These are phyloP conservation scores for Neckera pumila DNA, from an alignment of 225 moss, liverwort and hornwort species.

Conservation along the genomic window DNA sequence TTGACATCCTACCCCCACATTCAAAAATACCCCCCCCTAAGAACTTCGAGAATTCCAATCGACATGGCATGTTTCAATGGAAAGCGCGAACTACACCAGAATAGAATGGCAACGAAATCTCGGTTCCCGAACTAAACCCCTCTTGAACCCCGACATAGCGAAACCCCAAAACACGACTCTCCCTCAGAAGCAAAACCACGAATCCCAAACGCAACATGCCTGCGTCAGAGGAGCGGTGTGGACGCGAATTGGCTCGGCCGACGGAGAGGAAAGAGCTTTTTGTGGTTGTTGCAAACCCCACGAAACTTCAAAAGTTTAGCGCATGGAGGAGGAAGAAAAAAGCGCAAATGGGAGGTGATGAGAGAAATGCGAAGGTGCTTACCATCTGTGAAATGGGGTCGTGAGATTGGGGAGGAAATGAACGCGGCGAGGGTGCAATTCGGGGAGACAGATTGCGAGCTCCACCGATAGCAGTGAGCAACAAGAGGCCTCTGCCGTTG, in stretches of 20 bases:
- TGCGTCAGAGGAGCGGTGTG: no score
- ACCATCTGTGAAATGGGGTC: constrained; percentile 8
- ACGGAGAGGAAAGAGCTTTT: not conserved
- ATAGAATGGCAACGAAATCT: not conserved
- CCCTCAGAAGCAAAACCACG: not conserved
- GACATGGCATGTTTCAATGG: not conserved
- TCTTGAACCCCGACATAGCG: constrained; percentile 10
- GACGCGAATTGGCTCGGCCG: not conserved
- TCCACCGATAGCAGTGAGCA: not conserved
- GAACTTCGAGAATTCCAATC: not conserved
- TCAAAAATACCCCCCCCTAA: not conserved
- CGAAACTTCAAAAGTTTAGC: not conserved
- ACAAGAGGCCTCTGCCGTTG: not conserved
- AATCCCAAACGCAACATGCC: not conserved
- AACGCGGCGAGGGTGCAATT: not conserved
- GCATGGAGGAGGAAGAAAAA: not conserved
- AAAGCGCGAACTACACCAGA: not conserved
- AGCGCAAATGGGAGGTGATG: not conserved
- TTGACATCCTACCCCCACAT: not conserved
- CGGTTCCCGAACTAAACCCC: constrained; percentile 1
- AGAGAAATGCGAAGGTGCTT: not conserved
- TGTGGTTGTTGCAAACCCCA: not conserved
- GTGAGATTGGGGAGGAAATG: not conserved
- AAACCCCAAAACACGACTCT: constrained; percentile 1
- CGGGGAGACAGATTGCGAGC: constrained; percentile 2